Base-by-base conservation (phyloP, 768 basidiomycete species). In the Collybia nuda region DNA sequence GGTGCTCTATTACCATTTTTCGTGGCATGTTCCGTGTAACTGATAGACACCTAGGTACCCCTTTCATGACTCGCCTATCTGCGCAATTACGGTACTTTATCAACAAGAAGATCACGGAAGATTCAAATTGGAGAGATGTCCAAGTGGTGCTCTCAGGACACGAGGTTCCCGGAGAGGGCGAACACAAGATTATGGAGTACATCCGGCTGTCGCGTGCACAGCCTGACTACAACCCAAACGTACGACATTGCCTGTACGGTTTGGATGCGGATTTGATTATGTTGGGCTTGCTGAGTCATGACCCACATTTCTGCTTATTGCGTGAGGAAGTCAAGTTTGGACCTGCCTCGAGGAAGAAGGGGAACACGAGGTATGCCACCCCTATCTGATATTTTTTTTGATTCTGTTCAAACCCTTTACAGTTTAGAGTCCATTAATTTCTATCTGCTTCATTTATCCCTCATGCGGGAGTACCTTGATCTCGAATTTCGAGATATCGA, bases 121-220 rank as follows among this genome's bases (percentile, higher is more conserved):
- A 99, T 68, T 82, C 97, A 2, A 87, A 94, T 66, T 99, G 97
- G 97, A 77, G 91, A 52, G 81, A 87, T 48, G 84, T 98, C 37
- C 78, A 93, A 62, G 93, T 98, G 18, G 90, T 99, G 35, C 76
- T 99, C 32, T 96, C 93, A 23, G 97, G 97, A 9, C 94, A 98
- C 67, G 96, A 99, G 60, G 95, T 98, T 2, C 97, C 97, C 0
- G 97, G 97, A 57, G 97, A 99, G 70, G 97, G 97, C 52, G 97
- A 99, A 66, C 97, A 99, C 81, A 99, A 99, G 78, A 95, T 99
- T 58, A 98, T 98, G 90, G 97, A 98, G 67, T 99, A 95, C 70
- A 98, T 99, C 65, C 88, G 97, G 35, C 72, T 93, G 53, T 86
- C 89, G 46, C 89, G 95, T 59, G 95, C 97, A 24, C 97, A 98